Base-by-base conservation (phyloP, 2,329 filamentous ascomycete species). In the Alternaria sp. region DNA sequence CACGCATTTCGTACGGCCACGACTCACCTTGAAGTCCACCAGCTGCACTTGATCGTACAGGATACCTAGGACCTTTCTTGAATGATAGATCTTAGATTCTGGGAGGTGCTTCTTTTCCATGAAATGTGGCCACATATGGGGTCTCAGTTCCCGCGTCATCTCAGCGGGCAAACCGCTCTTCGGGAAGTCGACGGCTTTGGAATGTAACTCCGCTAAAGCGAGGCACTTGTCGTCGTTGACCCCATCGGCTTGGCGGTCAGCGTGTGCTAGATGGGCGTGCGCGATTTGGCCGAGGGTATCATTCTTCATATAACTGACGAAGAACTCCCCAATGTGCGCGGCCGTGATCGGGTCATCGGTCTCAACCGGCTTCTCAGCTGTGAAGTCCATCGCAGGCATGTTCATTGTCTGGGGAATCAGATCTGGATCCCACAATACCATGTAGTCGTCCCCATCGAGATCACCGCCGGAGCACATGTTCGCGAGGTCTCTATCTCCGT, bases 391-490 rank as follows among this genome's bases (percentile, higher is more conserved):
- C 0, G 96, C 90, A 0, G 86, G 81, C 32, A 87, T 83, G 69
- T 96, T 92, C 88, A 91, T 92, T 54, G 87, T 81, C 1, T 79
- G 68, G 7, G 77, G 76, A 25, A 96, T 83, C 7, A 99, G 82
- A 13, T 87, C 86, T 21, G 85, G 77, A 69, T 99, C 94, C 95
- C 96, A 99, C 49, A 97, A 91, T 6, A 98, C 89, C 59, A 98
- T 90, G 76, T 93, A 99, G 75, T 99, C 96, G 72, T 99, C 96
- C 0, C 96, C 96, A 74, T 99, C 96, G 0, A 99, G 86, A 74
- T 99, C 96, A 0, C 96, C 96, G 2, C 96, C 96, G 5, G 96
- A 97, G 67, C 96, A 93, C 95, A 98, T 98, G 73, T 91, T 93
- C 1, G 94, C 89, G 21, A 99, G 82, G 66, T 97, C 93, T 15